phyloP scores from a whole-genome alignment of 768 basidiomycete species.

The Agrocybe praecox region DNA sequence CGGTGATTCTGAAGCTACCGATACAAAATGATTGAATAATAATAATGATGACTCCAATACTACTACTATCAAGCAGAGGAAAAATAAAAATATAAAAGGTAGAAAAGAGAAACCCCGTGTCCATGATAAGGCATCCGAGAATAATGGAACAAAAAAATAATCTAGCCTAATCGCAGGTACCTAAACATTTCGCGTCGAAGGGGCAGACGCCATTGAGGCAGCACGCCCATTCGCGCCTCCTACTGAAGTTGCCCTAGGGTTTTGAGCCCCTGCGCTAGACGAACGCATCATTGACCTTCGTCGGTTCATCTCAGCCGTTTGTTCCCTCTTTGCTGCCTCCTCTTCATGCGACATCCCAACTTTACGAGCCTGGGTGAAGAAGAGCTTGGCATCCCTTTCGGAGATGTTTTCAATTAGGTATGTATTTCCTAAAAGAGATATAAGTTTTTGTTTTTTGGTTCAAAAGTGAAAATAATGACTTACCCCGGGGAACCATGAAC shows the following conservation, averaged over 20 bases:
- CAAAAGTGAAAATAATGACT: constrained; percentile 16
- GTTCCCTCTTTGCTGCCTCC: constrained; percentile 16
- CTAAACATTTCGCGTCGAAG: neutral
- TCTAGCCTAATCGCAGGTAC: neutral
- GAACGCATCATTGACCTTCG: constrained; percentile 22
- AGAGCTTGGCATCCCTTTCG: constrained; percentile 77
- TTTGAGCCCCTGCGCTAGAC: constrained; percentile 22
- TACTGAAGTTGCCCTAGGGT: neutral
- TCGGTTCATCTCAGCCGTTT: constrained; percentile 19
- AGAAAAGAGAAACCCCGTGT: too few species aligned
- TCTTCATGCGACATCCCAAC: constrained; percentile 29
- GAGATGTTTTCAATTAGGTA: constrained; percentile 91
- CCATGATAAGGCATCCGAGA: too few species aligned
- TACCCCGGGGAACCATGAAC: constrained; percentile 91
- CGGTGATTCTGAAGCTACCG: too few species aligned
- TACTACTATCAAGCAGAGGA: too few species aligned
- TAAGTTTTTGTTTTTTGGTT: neutral
- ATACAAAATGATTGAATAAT: too few species aligned
- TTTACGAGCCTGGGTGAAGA: constrained; percentile 88
- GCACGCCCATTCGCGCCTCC: constrained; percentile 4
- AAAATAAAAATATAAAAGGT: too few species aligned
- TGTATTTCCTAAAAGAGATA: constrained; percentile 66
- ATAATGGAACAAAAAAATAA: neutral
- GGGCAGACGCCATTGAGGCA: constrained; percentile 4
- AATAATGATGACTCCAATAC: too few species aligned